Evolutionary conservation across 805 yeast genomes (phyloP).

Genomic region (Saccharomycopsis guyanensis): DNA sequence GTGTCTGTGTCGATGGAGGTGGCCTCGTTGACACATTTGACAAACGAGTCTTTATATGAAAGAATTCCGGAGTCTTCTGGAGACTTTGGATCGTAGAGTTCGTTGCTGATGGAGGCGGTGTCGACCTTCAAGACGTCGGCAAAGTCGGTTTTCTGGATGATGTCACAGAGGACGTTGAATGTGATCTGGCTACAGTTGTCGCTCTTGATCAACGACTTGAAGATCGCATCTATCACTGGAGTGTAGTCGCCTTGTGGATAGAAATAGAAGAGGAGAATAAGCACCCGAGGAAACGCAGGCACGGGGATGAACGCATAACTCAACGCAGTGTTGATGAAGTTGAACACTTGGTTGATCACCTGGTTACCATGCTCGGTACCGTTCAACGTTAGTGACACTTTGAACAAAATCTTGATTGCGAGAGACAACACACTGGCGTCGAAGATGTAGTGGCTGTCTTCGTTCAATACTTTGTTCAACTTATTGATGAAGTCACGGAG

Average conservation of each 20-base stretch:
- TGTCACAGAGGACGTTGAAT: background rate
- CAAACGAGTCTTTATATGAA: constrained; percentile 11
- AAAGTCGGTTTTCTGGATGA: constrained; percentile 1
- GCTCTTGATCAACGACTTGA: constrained; percentile 10
- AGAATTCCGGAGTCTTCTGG: constrained; percentile 1
- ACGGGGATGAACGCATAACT: constrained; percentile 14
- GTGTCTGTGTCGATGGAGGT: background rate
- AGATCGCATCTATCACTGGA: constrained; percentile 8
- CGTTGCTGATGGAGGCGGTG: background rate
- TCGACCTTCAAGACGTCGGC: constrained; percentile 3
- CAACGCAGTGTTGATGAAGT: constrained; percentile 11
- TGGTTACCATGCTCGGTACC: constrained; percentile 2
- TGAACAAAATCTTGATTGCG: constrained; percentile 1
- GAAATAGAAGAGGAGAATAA: constrained; percentile 9
- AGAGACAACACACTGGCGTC: constrained; percentile 5
- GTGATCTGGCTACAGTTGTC: constrained; percentile 11
- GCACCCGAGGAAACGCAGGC: constrained; percentile 4
- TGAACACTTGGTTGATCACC: constrained; percentile 12
- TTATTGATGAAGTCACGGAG: constrained; percentile 12
- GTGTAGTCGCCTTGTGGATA: constrained; percentile 3
- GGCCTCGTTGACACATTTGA: background rate
- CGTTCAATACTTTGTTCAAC: background rate
- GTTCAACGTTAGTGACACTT: constrained; percentile 1
- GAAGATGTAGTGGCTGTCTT: constrained; percentile 8
- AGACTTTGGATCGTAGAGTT: background rate